Conservation (phyloP, 768 basidiomycete species). For the Boletus vermiculosoides region DNA sequence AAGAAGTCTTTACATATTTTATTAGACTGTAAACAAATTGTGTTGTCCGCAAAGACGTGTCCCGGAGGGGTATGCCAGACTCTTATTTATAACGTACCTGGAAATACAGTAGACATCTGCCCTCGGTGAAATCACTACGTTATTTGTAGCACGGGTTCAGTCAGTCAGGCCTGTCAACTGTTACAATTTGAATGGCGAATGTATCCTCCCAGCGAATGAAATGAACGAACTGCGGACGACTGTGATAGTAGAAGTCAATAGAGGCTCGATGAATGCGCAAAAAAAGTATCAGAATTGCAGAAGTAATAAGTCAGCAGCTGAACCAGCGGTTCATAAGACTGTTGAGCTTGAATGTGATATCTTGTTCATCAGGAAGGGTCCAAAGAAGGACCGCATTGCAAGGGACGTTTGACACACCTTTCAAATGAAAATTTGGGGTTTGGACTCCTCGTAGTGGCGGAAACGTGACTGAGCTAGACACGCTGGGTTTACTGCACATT, state of each 20-base stretch:
- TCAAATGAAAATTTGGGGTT: background rate
- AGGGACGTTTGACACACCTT: constrained; percentile 1
- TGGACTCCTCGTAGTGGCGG: background rate
- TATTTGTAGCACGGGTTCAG: background rate
- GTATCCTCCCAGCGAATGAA: too few relatives aligned
- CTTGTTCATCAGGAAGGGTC: constrained; percentile 35
- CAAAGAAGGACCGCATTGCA: background rate
- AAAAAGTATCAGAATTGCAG: constrained; percentile 45
- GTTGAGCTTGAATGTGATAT: constrained; percentile 50
- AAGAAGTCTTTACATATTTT: background rate
- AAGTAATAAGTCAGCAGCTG: constrained; percentile 41
- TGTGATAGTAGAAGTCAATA: background rate
- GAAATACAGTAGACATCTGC: constrained; percentile 2
- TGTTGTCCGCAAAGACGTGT: background rate
- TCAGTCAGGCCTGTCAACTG: background rate
- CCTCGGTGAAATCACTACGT: background rate
- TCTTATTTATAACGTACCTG: constrained; percentile 8
- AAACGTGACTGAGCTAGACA: too few relatives aligned
- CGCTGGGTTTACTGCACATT: background rate
- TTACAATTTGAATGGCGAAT: too few relatives aligned
- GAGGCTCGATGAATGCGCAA: background rate
- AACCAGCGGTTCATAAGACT: constrained; percentile 42
- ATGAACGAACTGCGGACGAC: background rate
- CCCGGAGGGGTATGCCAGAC: background rate
- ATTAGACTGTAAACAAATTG: background rate